Evolutionary conservation across 306 rosid species (phyloP).

Genomic region (Glycine tomentella): DNA sequence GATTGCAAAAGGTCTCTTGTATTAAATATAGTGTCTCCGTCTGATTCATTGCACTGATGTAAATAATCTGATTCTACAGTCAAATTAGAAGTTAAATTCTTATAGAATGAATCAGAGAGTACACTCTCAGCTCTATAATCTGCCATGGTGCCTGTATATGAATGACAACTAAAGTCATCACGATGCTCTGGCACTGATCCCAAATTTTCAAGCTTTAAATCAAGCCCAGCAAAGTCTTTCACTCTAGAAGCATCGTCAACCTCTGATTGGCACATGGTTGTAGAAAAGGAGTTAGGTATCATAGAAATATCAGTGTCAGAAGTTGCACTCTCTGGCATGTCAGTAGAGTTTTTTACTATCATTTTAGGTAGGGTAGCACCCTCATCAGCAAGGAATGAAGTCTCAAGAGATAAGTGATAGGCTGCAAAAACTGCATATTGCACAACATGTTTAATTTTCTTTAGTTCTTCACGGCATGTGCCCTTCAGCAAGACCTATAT

Average conservation of each 20-base stretch:
- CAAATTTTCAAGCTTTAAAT: slow-evolving; percentile 54
- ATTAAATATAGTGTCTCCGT: slow-evolving; percentile 41
- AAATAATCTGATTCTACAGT: slow-evolving; percentile 46
- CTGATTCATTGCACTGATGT: slow-evolving; percentile 53
- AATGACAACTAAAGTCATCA: slow-evolving; percentile 52
- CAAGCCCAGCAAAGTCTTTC: slow-evolving; percentile 46
- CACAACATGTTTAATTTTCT: slow-evolving; percentile 88
- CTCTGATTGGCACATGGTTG: slow-evolving; percentile 51
- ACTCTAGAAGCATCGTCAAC: slow-evolving; percentile 53
- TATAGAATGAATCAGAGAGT: slow-evolving; percentile 49
- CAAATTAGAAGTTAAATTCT: slow-evolving; percentile 54
- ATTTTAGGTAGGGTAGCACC: slow-evolving; percentile 96
- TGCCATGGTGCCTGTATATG: slow-evolving; percentile 51
- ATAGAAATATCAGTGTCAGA: slow-evolving; percentile 54
- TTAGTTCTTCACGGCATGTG: slow-evolving; percentile 74
- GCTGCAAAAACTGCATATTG: slow-evolving; percentile 97
- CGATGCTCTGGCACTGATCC: slow-evolving; percentile 52
- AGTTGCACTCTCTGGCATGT: slow-evolving; percentile 55
- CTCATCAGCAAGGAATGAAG: slow-evolving; percentile 97
- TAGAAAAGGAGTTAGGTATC: slow-evolving; percentile 46
- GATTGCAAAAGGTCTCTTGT: slow-evolving; percentile 52
- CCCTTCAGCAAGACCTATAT: slow-evolving; percentile 92
- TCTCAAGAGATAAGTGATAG: slow-evolving; percentile 96
- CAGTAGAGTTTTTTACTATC: slow-evolving; percentile 51
- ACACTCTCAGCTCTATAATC: slow-evolving; percentile 48